Conservation (phyloP, 2,329 filamentous ascomycete genomes). For the Xylariomycetidae sp. region DNA sequence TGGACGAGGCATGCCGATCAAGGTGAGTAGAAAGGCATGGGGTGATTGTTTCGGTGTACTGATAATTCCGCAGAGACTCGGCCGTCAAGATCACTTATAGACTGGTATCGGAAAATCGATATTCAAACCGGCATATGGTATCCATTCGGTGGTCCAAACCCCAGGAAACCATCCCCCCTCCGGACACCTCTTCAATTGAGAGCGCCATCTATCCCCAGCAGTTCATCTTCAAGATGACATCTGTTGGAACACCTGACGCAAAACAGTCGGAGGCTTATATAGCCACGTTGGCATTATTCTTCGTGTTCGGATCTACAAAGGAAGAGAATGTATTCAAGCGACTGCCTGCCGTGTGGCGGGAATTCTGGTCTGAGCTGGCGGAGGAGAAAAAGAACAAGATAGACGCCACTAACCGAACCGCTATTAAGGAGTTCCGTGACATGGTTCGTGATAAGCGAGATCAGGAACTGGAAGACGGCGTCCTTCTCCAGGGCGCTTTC, state of each 20-base stretch:
- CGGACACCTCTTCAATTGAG: constrained; percentile 40
- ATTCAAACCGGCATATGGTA: constrained; percentile 71
- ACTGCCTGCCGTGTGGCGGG: constrained; percentile 75
- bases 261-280: constrained; percentile 85
- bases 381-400: constrained; percentile 64
- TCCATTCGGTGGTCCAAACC: constrained; percentile 75
- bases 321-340: constrained; percentile 82
- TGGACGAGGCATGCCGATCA: constrained; percentile 85
- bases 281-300: constrained; percentile 76
- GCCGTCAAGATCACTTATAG: constrained; percentile 63
- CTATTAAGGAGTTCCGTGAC: constrained; percentile 63
- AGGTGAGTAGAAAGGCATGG: constrained; percentile 48
- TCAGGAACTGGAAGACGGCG: constrained; percentile 66
- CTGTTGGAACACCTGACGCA: constrained; percentile 66
- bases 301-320: constrained; percentile 69
- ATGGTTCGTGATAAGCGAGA: constrained; percentile 65
- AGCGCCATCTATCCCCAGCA: constrained; percentile 41
- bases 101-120: constrained; percentile 67
- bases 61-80: constrained; percentile 54
- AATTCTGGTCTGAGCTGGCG: constrained; percentile 77
- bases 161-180: constrained; percentile 44
- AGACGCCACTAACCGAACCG: constrained; percentile 65
- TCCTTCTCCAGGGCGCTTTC: constrained; percentile 75
- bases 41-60: constrained; percentile 8
- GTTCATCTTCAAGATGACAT: constrained; percentile 68